phyloP scores from a whole-genome alignment of 257 asterid species.

The Solanum pinnatisectum region DNA sequence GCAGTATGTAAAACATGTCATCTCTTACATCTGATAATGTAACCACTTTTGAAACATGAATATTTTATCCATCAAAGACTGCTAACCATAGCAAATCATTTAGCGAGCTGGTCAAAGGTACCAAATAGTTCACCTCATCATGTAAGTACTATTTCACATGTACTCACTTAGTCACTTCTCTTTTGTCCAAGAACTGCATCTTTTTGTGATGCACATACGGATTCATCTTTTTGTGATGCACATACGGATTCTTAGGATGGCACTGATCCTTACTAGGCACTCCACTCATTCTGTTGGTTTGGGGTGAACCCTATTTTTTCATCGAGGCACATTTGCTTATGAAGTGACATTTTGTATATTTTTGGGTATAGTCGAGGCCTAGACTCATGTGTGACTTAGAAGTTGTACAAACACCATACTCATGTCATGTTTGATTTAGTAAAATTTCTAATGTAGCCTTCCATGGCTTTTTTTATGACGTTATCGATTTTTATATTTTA shows the following conservation, averaged over 20 bases:
- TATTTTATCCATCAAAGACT: not conserved
- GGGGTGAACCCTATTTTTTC: not conserved
- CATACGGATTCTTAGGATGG: not conserved
- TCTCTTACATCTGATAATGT: not conserved
- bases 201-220: not conserved
- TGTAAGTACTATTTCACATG: not conserved
- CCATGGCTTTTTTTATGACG: too few relatives aligned
- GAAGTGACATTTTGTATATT: not conserved
- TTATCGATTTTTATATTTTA: not conserved
- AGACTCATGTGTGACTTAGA: not conserved
- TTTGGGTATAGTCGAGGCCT: not conserved
- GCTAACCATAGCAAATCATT: not conserved
- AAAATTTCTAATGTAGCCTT: too few relatives aligned
- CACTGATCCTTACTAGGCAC: not conserved
- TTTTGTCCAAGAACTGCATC: not conserved
- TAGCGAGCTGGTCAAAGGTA: not conserved
- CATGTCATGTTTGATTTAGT: not conserved
- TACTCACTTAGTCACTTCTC: not conserved
- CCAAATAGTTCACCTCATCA: not conserved
- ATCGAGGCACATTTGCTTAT: not conserved
- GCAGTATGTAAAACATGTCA: not conserved
- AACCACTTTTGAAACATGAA: not conserved
- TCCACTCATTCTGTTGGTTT: not conserved
- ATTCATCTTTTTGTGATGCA: not conserved
- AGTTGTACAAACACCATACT: not conserved